Conservation (phyloP, 192 early-diverging fungal genomes). For the Phlyctochytrium arcticum region DNA sequence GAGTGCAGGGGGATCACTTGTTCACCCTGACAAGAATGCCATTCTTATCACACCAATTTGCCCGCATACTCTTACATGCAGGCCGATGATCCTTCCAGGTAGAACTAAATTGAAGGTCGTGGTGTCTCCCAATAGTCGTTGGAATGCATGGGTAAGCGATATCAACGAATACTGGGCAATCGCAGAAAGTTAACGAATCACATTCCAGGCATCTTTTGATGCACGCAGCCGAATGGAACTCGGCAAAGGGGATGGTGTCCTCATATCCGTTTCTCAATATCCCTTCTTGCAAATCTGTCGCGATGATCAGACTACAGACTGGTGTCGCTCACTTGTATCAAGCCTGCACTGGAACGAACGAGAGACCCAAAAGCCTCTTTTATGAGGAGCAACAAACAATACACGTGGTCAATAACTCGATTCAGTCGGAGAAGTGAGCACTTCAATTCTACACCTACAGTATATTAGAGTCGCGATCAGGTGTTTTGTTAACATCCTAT, state of each 20-base stretch:
- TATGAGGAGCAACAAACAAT: too few species aligned
- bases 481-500: too few species aligned
- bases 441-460: too few species aligned
- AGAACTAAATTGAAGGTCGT: slow-evolving; percentile 85
- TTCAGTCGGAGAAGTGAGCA: too few species aligned
- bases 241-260: slow-evolving; percentile 79
- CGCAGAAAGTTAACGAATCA: background rate
- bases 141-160: slow-evolving; percentile 86
- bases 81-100: slow-evolving; percentile 95
- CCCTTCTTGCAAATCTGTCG: slow-evolving; percentile 87
- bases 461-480: too few species aligned
- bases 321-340: slow-evolving; percentile 82
- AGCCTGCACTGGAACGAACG: slow-evolving; percentile 95
- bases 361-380: slow-evolving; percentile 70
- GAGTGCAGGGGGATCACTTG: slow-evolving; percentile 67
- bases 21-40: slow-evolving; percentile 92
- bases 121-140: slow-evolving; percentile 69
- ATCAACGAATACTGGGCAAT: background rate
- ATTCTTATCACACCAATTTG: slow-evolving; percentile 92
- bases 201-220: slow-evolving; percentile 65
- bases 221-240: slow-evolving; percentile 90
- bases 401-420: too few species aligned
- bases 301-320: slow-evolving; percentile 70
- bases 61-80: slow-evolving; percentile 83
- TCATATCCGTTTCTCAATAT: slow-evolving; percentile 77